Base-by-base conservation (phyloP, 768 basidiomycete genomes). In the Phaeotremella fagi region DNA sequence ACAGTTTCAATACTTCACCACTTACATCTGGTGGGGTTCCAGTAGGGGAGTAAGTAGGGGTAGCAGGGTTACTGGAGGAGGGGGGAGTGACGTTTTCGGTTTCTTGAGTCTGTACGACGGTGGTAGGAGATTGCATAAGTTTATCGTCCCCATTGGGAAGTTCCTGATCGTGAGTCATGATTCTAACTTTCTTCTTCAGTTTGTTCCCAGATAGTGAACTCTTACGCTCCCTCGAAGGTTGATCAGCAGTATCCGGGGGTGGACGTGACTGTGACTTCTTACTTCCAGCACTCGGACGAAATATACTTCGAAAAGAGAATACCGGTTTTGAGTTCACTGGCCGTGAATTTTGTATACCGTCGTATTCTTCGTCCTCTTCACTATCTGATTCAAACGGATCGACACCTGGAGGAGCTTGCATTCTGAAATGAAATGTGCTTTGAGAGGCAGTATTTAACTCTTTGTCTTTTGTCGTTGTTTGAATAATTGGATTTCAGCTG, bases 331-430 rank as follows among this genome's bases (percentile, higher is more conserved):
- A 35, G 3, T 25, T 41, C 15, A 54, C 46, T 23, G 52, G 50
- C 6, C 52, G 31, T 7, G 38, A 27, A 12, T 33, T 29, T 2
- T 59, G 57, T 37, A 49, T 50, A 20, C 38, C 22, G 16, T 52
- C 52, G 35, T 36, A 43, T 45, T 38, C 49, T 14, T 54, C 48
- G 25, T 57, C 56, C n/a, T n/a, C n/a, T n/a, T n/a, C n/a, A n/a
- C n/a, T n/a, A n/a, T n/a, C n/a, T n/a, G n/a, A n/a, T n/a, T n/a
- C n/a, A n/a, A n/a, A n/a, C 4, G 57, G 51, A 31, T 62, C 60
- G 16, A 58, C 45, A 2, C 60, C 60, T 26, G 52, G 45, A 6
- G 60, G 60, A 9, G 60, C 60, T 33, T 25, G 41, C 60, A 62
- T 62, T n/a, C n/a, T n/a, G n/a, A n/a, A n/a, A n/a, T n/a, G n/a